Evolutionary conservation across 2,329 filamentous ascomycete species (phyloP).

Genomic region (Sclerotinia sclerotiorum): DNA sequence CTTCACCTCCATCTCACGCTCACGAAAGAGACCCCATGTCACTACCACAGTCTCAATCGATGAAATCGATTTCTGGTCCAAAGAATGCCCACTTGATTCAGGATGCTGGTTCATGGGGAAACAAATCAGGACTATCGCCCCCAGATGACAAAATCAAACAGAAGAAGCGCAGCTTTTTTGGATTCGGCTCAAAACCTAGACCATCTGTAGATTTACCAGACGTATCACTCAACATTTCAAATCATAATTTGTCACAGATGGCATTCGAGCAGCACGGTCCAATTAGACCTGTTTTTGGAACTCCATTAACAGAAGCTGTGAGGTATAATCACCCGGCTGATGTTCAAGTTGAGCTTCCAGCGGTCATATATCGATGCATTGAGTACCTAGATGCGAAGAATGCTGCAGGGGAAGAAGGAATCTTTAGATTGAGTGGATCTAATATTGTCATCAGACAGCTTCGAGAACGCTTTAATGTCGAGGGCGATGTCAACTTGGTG

Average conservation of each 20-base stretch:
- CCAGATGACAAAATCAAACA: slow-evolving; percentile 72
- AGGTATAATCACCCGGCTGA: slow-evolving; percentile 73
- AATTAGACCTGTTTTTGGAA: slow-evolving; percentile 76
- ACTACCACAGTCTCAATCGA: slow-evolving; percentile 40
- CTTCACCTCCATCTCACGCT: slow-evolving; percentile 37
- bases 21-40: slow-evolving; percentile 37
- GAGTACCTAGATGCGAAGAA: slow-evolving; percentile 86
- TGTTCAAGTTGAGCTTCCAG: slow-evolving; percentile 74
- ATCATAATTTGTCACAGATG: slow-evolving; percentile 45
- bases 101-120: slow-evolving; percentile 82
- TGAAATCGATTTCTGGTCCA: slow-evolving; percentile 73
- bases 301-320: slow-evolving; percentile 81
- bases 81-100: slow-evolving; percentile 83
- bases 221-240: slow-evolving; percentile 50
- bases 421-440: slow-evolving; percentile 95
- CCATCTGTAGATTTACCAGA: slow-evolving; percentile 60
- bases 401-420: slow-evolving; percentile 84
- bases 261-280: slow-evolving; percentile 52
- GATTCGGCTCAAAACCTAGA: slow-evolving; percentile 63
- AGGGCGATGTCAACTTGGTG: slow-evolving; percentile 87
- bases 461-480: slow-evolving; percentile 87
- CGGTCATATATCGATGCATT: slow-evolving; percentile 92
- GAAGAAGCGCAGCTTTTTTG: slow-evolving; percentile 76
- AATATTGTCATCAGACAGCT: slow-evolving; percentile 90
- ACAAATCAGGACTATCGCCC: slow-evolving; percentile 58